Conservation (phyloP, 371 early-diverging fungal species). For the Phascolomyces articulosus region DNA sequence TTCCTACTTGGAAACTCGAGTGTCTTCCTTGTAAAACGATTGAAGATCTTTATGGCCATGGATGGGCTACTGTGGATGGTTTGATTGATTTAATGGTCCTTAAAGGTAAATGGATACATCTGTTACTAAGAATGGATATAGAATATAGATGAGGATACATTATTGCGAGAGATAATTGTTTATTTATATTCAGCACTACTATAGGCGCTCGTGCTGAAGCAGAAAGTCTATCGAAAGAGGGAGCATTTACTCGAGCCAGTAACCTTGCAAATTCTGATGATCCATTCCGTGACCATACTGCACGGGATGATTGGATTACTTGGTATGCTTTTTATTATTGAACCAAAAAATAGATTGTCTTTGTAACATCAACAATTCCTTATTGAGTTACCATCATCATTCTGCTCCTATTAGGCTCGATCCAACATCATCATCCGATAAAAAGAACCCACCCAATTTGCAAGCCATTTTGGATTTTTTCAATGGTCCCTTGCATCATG, state of each 20-base stretch:
- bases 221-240: constrained; percentile 21
- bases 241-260: constrained; percentile 35
- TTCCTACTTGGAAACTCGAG: constrained; percentile 25
- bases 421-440: not conserved
- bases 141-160: no score
- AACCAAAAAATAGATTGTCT: no score
- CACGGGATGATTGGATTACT: constrained; percentile 64
- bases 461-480: constrained; percentile 37
- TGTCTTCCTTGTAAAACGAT: constrained; percentile 33
- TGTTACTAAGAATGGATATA: no score
- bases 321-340: constrained; percentile 36
- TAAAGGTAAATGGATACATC: constrained; percentile 23
- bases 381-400: not conserved
- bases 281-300: constrained; percentile 60
- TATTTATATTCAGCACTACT: no score
- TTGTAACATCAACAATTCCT: not conserved
- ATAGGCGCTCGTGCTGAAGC: constrained; percentile 45
- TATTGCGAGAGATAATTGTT: no score
- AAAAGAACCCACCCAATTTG: constrained; percentile 23
- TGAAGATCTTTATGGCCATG: constrained; percentile 55
- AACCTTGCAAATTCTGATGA: constrained; percentile 37
- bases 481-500: constrained; percentile 46
- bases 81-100: constrained; percentile 43
- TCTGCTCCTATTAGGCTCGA: not conserved
- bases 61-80: constrained; percentile 57